Evolutionary conservation across 305 asterid species (phyloP).

Genomic region (Stenogyne calaminthoides): DNA sequence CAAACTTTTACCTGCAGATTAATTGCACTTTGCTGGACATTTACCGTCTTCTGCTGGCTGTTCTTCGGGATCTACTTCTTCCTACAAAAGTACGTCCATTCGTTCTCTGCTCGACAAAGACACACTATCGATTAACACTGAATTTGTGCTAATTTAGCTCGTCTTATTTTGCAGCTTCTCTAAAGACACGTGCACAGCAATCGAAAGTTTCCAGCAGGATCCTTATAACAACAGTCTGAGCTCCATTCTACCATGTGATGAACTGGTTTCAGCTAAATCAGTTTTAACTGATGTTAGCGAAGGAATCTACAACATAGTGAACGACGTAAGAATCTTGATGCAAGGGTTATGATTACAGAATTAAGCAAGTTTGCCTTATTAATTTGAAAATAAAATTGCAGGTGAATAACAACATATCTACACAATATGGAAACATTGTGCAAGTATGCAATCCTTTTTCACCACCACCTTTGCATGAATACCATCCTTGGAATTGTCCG

Average conservation of each 20-base stretch:
- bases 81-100: constrained; percentile 53
- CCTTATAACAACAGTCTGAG: constrained; percentile 87
- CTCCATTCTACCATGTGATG: constrained; percentile 81
- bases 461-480: constrained; percentile 62
- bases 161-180: constrained; percentile 52
- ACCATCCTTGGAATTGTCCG: constrained; percentile 58
- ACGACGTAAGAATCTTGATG: constrained; percentile 40
- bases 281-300: constrained; percentile 51
- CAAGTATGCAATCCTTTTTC: constrained; percentile 95
- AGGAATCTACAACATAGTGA: constrained; percentile 58
- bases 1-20: constrained; percentile 45
- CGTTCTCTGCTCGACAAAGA: neutral
- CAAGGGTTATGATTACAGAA: neutral
- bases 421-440: constrained; percentile 52
- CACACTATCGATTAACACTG: neutral
- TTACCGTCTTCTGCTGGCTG: constrained; percentile 68
- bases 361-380: neutral
- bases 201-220: constrained; percentile 67
- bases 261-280: constrained; percentile 60
- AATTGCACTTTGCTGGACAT: constrained; percentile 63
- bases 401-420: constrained; percentile 74
- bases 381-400: constrained; percentile 32
- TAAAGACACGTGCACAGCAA: constrained; percentile 75
- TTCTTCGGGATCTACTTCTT: constrained; percentile 72
- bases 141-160: neutral